A percentile compares a stretch with the other conserved stretches of the same genome.
Evolutionary conservation across 345 rosid species (phyloP).

Genomic region (Leavenworthia alabamica): DNA sequence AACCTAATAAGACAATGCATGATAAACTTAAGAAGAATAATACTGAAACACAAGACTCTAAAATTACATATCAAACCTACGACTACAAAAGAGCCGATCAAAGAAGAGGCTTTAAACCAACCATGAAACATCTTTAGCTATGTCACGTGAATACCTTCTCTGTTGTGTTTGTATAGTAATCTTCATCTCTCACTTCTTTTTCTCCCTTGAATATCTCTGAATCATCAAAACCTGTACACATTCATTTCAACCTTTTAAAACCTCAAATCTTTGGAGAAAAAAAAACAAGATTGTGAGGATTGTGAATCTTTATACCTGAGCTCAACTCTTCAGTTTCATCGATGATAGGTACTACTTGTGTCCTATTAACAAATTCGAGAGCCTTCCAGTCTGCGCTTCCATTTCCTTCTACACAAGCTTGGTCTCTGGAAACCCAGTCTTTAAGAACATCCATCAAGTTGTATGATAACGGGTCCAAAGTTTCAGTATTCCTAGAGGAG

Average conservation of each 20-base stretch:
- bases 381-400: slow-evolving; percentile 57
- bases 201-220: slow-evolving; percentile 50
- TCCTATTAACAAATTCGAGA: slow-evolving; percentile 39
- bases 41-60: neutral
- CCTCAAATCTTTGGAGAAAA: neutral
- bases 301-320: slow-evolving; percentile 41
- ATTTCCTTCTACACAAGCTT: slow-evolving; percentile 34
- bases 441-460: slow-evolving; percentile 38
- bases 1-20: slow-evolving; percentile 5
- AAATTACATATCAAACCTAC: neutral
- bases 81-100: slow-evolving; percentile 3
- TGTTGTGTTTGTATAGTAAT: slow-evolving; percentile 10
- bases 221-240: slow-evolving; percentile 65
- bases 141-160: slow-evolving; percentile 4
- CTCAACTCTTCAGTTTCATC: slow-evolving; percentile 59
- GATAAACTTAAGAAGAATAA: neutral
- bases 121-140: neutral
- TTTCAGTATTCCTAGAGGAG: slow-evolving; percentile 29
- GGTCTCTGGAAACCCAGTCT: slow-evolving; percentile 66
- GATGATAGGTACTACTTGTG: slow-evolving; percentile 26
- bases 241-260: neutral
- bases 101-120: slow-evolving; percentile 3
- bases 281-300: neutral
- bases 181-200: slow-evolving; percentile 39
- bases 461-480: slow-evolving; percentile 44